Percentiles rank a stretch among this genome's conserved stretches.
These are phyloP conservation scores for Metschnikowia borealis DNA, from an alignment of 805 yeast genomes.

Conservation along the genomic window DNA sequence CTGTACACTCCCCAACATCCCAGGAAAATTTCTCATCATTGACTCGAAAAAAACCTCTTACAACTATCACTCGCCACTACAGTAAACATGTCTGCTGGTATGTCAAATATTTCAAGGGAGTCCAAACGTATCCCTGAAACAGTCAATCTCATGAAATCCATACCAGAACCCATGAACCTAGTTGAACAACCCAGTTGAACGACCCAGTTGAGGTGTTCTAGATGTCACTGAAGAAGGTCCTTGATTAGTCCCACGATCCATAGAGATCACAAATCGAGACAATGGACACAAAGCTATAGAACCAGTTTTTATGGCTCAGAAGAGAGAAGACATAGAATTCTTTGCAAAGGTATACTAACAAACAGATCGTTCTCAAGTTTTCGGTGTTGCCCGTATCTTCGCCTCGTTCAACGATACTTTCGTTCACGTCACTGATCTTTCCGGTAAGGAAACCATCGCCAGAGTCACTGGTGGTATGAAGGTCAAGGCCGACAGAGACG, in stretches of 20 bases:
- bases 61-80: conserved; percentile 15
- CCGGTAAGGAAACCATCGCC: conserved; percentile 99
- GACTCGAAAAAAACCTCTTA: conserved; percentile 10
- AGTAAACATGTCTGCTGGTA: conserved; percentile 23
- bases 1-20: conserved; percentile 15
- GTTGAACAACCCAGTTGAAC: no score
- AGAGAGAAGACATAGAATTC: no score
- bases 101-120: conserved; percentile 7
- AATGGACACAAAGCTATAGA: no score
- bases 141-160: neutral
- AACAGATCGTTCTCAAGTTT: conserved; percentile 88
- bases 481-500: conserved; percentile 99
- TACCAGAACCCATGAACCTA: no score
- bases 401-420: conserved; percentile 99
- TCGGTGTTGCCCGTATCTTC: conserved; percentile 99
- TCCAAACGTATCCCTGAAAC: neutral
- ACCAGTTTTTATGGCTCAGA: no score
- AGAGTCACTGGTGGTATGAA: conserved; percentile 99
- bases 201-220: no score
- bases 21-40: conserved; percentile 19
- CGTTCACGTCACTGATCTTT: conserved; percentile 98
- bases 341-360: conserved; percentile 10
- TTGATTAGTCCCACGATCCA: no score
- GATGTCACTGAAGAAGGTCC: no score
- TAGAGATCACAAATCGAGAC: no score